A percentile compares a stretch with the other conserved stretches of the same genome.
These are phyloP conservation scores for Hanseniaspora nectarophila DNA, from an alignment of 805 yeast species.

Conservation along the genomic window DNA sequence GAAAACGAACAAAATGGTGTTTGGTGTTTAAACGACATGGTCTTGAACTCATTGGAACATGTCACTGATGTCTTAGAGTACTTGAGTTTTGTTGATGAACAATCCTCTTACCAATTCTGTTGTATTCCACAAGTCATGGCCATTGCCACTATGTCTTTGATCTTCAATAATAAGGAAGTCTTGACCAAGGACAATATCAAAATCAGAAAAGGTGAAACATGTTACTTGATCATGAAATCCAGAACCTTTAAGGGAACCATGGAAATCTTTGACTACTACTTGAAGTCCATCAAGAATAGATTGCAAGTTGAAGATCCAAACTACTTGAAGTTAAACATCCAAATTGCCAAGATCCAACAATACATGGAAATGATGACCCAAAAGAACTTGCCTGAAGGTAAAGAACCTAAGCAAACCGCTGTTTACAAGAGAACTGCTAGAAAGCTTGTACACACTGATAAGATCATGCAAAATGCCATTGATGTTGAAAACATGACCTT, in stretches of 20 bases:
- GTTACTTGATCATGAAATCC: constrained; percentile 58
- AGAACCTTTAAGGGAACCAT: constrained; percentile 67
- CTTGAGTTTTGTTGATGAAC: constrained; percentile 65
- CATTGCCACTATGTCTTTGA: constrained; percentile 78
- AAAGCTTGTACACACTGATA: constrained; percentile 34
- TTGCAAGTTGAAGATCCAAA: constrained; percentile 74
- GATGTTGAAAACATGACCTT: constrained; percentile 24
- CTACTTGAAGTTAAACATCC: constrained; percentile 69
- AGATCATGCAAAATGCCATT: constrained; percentile 19
- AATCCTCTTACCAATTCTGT: constrained; percentile 77
- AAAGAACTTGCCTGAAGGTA: constrained; percentile 45
- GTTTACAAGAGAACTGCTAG: constrained; percentile 32
- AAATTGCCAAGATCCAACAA: constrained; percentile 81
- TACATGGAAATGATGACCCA: constrained; percentile 71
- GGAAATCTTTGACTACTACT: constrained; percentile 60
- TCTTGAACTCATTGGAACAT: constrained; percentile 65
- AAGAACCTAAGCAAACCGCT: constrained; percentile 31
- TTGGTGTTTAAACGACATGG: constrained; percentile 69
- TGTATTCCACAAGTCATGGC: constrained; percentile 99
- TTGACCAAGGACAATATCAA: constrained; percentile 59
- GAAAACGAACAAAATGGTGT: constrained; percentile 45
- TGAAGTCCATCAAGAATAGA: constrained; percentile 65
- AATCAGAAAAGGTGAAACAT: constrained; percentile 81
- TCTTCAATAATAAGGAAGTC: constrained; percentile 68
- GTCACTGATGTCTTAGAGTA: constrained; percentile 65